A percentile compares a stretch with the other conserved stretches of the same genome.
phyloP scores from a whole-genome alignment of 176 grass and related monocot species.

The Elymus sibiricus region DNA sequence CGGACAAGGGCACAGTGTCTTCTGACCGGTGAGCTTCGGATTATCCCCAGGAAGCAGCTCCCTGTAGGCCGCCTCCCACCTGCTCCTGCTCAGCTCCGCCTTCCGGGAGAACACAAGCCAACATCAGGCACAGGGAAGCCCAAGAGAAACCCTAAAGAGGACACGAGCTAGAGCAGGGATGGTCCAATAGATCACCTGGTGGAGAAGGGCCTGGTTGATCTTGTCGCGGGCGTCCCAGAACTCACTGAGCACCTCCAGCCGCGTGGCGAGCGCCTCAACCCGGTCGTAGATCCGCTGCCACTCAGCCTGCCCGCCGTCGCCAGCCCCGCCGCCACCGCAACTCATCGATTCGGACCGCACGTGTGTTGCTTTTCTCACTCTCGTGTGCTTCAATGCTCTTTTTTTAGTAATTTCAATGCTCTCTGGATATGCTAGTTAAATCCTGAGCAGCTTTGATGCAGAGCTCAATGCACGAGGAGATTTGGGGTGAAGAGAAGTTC shows the following conservation, averaged over 20 bases:
- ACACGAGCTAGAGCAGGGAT: no score
- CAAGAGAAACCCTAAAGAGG: neutral
- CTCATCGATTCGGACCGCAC: no score
- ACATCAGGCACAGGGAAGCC: neutral
- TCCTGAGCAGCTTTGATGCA: no score
- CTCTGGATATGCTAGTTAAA: no score
- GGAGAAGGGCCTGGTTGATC: neutral
- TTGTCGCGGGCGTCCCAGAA: neutral
- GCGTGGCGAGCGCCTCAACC: neutral
- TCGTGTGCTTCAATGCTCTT: no score
- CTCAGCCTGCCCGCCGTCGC: neutral
- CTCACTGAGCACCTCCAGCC: neutral
- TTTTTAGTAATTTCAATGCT: no score
- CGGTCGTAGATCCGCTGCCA: neutral
- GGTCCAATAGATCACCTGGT: neutral
- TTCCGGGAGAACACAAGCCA: neutral
- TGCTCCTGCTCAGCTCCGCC: neutral
- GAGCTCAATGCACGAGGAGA: no score
- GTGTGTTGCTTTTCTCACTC: no score
- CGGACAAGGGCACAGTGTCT: neutral
- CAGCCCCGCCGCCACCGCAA: no score
- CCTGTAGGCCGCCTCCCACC: neutral
- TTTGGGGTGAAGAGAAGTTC: no score
- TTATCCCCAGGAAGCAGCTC: constrained; percentile 16
- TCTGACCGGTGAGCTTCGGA: constrained; percentile 33